Base-by-base conservation (phyloP, 805 yeast genomes). In the Ogataea henricii region DNA sequence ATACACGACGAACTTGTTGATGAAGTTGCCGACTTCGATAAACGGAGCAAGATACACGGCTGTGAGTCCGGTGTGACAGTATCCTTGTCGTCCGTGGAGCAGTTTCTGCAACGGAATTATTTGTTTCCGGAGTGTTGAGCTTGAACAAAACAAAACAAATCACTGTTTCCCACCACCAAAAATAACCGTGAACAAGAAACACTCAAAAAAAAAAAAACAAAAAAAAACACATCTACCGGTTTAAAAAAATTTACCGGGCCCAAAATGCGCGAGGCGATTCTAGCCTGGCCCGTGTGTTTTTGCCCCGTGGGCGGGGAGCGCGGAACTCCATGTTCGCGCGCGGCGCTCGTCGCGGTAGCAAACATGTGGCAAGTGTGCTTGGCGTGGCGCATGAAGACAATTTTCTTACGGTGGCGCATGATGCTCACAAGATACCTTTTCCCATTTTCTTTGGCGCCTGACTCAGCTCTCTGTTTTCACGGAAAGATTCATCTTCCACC, bases 211-310 rank as follows among this genome's bases (percentile, higher is more conserved):
- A 36, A 37, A 37, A 39, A 23, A 38, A 38, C 21, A 36, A 17
- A 34, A 36, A 37, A 37, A 39, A 23, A 38, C 23, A 39, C 42
- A 39, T 33, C 27, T 39, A 25, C 32, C 42, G 34, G 30, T 38
- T 39, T 7, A 18, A 26, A 26, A 39, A 25, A 39, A 20, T 25
- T n/a, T 10, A 7, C 42, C n/a, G 23, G 8, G 37, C 37, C 32
- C 22, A 17, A 18, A 23, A n/a, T 23, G 37, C 37, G 37, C 34
- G 34, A 30, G n/a, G 10, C 4, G 8, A 14, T 3, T 30, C 34
- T 30, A 30, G 34, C 34, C 34, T 3, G 17, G 30, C 14, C 30
- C 4, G 10, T 13, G 4, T 13, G 26, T 9, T 23, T 23, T 9
- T n/a, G n/a, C n/a, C n/a, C n/a, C n/a, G n/a, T n/a, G n/a, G n/a